Evolutionary conservation across 257 asterid species (phyloP), one percentile per base, ranked within the genome.

Genomic region (Lycium ferocissimum): DNA sequence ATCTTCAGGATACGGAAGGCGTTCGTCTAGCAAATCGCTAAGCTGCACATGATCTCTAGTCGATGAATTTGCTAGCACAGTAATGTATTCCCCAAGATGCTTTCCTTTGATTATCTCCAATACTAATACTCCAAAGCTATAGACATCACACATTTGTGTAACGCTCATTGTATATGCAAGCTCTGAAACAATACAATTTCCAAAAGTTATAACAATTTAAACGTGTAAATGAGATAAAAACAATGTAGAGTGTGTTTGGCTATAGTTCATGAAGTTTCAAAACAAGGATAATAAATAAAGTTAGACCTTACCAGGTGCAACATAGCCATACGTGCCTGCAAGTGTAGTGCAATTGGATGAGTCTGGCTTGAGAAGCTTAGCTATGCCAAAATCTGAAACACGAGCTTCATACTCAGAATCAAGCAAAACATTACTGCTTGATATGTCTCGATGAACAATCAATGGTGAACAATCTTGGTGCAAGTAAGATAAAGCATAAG

Each of bases 31-130:
- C n/a, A 83, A 49, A 83, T 51, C 56, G 1, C 45, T 66, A 57
- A 51, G 47, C n/a, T 26, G 56, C 57, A 67, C 18, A 10, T 5
- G n/a, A 33, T 33, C 47, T 26, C 13, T 45, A 49, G 26, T 37
- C 10, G 69, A 83, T n/a, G 37, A 9, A 67, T 47, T 40, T 17
- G 75, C 53, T 10, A 61, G 49, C 66, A 20, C 12, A n/a, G 26
- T 40, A 35, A 61, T 40, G 5, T 9, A 58, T 14, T 81, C 73
- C 26, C 43, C 56, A 0, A 15, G 84, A 59, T 81, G 73, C 0
- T 56, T 56, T 56, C 83, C 83, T 35, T 53, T 57, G 70, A 81
- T 20, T 66, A 81, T 58, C 70, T 81, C 84, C 75, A 81, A 81
- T 9, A 58, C 43, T 37, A 61, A 20, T 49, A 81, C 75, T 61